Evolutionary conservation across 2,329 filamentous ascomycete genomes (phyloP), one percentile per base, ranked within the genome.

Genomic region (Stagonosporopsis vannaccii): DNA sequence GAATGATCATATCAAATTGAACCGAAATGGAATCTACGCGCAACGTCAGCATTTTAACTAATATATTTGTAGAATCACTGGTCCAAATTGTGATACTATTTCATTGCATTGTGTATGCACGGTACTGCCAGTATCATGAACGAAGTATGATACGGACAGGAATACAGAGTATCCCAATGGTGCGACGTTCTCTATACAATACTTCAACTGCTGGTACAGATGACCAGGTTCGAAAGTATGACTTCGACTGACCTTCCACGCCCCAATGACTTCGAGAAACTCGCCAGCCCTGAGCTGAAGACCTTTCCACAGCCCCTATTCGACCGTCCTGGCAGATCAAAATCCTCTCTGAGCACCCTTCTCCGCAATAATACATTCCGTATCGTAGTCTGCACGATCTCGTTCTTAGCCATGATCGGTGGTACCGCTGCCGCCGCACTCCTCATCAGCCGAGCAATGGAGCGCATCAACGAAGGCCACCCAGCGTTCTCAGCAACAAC

Each of bases 361-460:
- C 6, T 53, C 3, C n/a, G 13, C 30, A 48, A 42, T 13, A 36
- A 48, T 11, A 48, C 37, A 15, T 15, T 32, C n/a, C 51, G 51
- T 1, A 47, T 54, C 43, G 6, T 23, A 0, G 11, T 48, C 13
- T 42, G 36, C 17, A 7, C 9, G 3, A 8, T 48, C 6, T 35
- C 2, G 15, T 41, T 32, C 12, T 15, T 54, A 3, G 13, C 25
- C 3, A 30, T 48, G 30, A n/a, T 47, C 1, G 36, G 35, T 6
- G 50, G 42, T 4, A 42, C 35, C 13, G 42, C 41, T 3, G 33
- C 12, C 17, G 35, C 33, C 19, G 42, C 50, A 0, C 1, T 52
- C 0, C 45, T 19, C 13, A 45, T 52, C 41, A 35, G 49, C 35
- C 36, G 11, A 12, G 12, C 25, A n/a, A 26, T 40, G 49, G 26